These are phyloP conservation scores for Alternaria consortialis DNA, from an alignment of 2,329 filamentous ascomycete species.

Conservation along the genomic window DNA sequence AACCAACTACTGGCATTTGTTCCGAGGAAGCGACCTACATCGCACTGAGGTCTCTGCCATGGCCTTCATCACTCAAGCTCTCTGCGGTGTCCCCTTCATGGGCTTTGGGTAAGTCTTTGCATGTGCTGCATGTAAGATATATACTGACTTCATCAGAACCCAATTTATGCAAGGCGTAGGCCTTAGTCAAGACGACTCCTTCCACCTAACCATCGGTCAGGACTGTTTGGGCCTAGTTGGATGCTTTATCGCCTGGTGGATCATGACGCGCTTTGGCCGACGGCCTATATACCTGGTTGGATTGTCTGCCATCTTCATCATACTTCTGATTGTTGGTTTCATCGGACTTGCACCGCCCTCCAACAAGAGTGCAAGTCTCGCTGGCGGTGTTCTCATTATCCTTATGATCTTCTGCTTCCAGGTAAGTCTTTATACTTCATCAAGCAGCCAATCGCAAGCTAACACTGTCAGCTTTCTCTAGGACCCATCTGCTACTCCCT, in stretches of 20 bases:
- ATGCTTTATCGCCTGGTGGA: constrained; percentile 78
- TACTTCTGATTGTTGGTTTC: constrained; percentile 70
- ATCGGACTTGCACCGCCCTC: constrained; percentile 64
- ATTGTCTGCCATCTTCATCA: constrained; percentile 27
- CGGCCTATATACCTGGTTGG: constrained; percentile 78
- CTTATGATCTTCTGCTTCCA: constrained; percentile 39
- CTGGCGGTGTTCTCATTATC: constrained; percentile 36
- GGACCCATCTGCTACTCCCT: constrained; percentile 89
- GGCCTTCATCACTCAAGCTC: constrained; percentile 55
- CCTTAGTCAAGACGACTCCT: constrained; percentile 32
- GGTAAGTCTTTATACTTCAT: constrained; percentile 5
- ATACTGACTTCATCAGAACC: constrained; percentile 2
- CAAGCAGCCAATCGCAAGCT: constrained; percentile 54
- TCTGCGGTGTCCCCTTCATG: constrained; percentile 38
- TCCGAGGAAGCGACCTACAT: constrained; percentile 77
- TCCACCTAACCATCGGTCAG: constrained; percentile 36
- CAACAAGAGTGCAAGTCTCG: constrained; percentile 56
- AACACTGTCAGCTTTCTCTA: constrained; percentile 76
- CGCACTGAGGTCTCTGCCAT: constrained; percentile 75
- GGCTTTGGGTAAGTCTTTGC: constrained; percentile 23
- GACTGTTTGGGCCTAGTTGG: constrained; percentile 52
- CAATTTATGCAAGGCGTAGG: constrained; percentile 36
- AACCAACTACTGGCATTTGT: constrained; percentile 80
- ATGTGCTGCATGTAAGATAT: neutral
- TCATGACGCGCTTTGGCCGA: constrained; percentile 80